These are phyloP conservation scores for Paecilomyces sp. DNA, from an alignment of 2,329 filamentous ascomycete species.

Conservation along the genomic window DNA sequence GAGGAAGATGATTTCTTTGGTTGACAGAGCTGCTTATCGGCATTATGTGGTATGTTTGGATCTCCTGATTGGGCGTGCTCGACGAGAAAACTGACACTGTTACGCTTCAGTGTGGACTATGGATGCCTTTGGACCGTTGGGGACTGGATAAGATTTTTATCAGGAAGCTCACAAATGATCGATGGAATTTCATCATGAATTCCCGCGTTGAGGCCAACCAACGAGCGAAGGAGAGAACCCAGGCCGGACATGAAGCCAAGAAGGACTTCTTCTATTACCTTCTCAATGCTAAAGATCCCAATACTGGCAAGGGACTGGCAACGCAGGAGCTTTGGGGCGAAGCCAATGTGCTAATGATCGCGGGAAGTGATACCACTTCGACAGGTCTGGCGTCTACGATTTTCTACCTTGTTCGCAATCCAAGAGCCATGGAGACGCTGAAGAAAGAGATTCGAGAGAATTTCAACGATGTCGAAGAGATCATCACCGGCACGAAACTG, in stretches of 20 bases:
- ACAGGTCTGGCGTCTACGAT: conserved; percentile 47
- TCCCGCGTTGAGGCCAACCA: conserved; percentile 60
- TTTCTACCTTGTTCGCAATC: conserved; percentile 33
- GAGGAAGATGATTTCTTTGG: conserved; percentile 61
- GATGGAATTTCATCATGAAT: conserved; percentile 65
- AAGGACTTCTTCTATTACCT: conserved; percentile 73
- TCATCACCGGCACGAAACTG: conserved; percentile 26
- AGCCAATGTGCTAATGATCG: conserved; percentile 65
- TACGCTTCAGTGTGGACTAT: conserved; percentile 55
- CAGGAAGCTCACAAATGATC: conserved; percentile 57
- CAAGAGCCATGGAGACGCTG: conserved; percentile 21
- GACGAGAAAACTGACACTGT: conserved; percentile 3
- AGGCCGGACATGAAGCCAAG: conserved; percentile 59
- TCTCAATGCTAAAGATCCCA: conserved; percentile 62
- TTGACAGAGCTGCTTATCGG: conserved; percentile 60
- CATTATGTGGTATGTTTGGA: conserved; percentile 56
- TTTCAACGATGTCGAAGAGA: conserved; percentile 31
- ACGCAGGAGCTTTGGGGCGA: conserved; percentile 64
- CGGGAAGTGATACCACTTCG: conserved; percentile 65
- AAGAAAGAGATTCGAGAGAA: conserved; percentile 27
- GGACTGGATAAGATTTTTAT: conserved; percentile 63
- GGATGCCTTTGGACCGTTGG: conserved; percentile 61
- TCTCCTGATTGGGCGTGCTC: not conserved
- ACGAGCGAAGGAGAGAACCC: conserved; percentile 48
- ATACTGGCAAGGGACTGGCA: conserved; percentile 60